Percentiles rank a stretch among this genome's conserved stretches.
Conservation (phyloP, 192 early-diverging fungal species). For the Coemansia sp. region DNA sequence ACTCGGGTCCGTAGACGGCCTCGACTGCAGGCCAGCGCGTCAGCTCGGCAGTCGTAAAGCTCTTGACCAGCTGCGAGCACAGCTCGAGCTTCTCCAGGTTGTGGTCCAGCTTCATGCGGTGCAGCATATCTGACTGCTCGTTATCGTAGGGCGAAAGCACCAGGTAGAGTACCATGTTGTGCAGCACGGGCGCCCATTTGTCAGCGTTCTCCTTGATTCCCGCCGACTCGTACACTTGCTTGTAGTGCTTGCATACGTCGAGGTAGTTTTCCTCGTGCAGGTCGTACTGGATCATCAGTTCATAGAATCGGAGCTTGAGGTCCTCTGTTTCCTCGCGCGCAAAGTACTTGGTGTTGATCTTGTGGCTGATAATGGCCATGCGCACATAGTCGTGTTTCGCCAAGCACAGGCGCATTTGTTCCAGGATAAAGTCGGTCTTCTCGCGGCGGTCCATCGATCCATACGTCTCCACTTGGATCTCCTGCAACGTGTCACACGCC, state of each 20-base stretch:
- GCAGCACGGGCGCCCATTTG: constrained; percentile 72
- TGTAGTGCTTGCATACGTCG: constrained; percentile 89
- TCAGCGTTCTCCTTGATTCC: constrained; percentile 74
- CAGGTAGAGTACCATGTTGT: constrained; percentile 84
- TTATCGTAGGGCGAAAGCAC: constrained; percentile 91
- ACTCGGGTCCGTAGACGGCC: constrained; percentile 77
- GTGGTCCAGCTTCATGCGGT: constrained; percentile 80
- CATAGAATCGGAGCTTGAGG: constrained; percentile 90
- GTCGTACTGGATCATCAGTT: constrained; percentile 94
- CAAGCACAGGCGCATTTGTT: constrained; percentile 95
- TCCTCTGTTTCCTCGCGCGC: constrained; percentile 71
- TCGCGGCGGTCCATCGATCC: constrained; percentile 98
- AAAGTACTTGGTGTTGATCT: constrained; percentile 96
- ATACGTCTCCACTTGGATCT: constrained; percentile 97
- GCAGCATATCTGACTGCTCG: constrained; percentile 93
- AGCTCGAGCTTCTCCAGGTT: constrained; percentile 72
- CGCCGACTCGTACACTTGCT: constrained; percentile 85
- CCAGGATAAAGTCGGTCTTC: constrained; percentile 98
- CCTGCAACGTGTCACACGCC: constrained; percentile 94
- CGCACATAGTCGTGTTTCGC: constrained; percentile 91
- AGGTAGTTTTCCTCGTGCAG: constrained; percentile 89
- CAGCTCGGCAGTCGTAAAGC: constrained; percentile 90
- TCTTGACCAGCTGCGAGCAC: constrained; percentile 83
- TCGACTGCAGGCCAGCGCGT: constrained; percentile 95
- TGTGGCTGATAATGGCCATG: constrained; percentile 91